A percentile compares a stretch with the other conserved stretches of the same genome.
Conservation (phyloP, 768 basidiomycete species). For the Leccinum incarnatum region DNA sequence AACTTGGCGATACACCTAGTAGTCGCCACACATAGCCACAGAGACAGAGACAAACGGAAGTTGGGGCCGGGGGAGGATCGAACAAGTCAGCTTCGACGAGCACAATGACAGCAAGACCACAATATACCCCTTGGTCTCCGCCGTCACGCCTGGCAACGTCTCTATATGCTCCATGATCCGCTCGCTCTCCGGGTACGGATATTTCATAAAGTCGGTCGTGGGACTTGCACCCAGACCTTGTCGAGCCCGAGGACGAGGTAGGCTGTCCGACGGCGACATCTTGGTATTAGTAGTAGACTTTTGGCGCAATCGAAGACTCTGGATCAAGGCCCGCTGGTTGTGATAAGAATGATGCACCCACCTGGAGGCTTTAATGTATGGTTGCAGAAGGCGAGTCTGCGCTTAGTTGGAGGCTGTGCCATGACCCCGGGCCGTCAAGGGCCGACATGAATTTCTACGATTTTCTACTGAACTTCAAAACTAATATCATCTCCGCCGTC, state of each 20-base stretch:
- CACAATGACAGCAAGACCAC: not conserved
- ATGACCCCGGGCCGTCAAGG: too few relatives aligned
- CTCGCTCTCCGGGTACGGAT: conserved; percentile 15
- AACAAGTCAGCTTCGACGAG: not conserved
- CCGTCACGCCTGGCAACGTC: conserved; percentile 7
- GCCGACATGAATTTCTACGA: too few relatives aligned
- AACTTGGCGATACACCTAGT: conserved; percentile 27
- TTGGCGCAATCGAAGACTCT: too few relatives aligned
- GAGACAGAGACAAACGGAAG: not conserved
- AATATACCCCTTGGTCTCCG: conserved; percentile 25
- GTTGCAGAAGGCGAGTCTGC: too few relatives aligned
- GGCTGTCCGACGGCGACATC: conserved; percentile 16
- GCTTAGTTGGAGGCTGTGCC: too few relatives aligned
- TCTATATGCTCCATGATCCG: conserved; percentile 11
- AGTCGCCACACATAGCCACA: not conserved
- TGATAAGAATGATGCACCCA: too few relatives aligned
- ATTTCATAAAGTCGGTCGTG: conserved; percentile 15
- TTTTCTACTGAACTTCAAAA: not conserved
- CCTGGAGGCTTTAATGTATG: too few relatives aligned
- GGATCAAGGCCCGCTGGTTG: too few relatives aligned
- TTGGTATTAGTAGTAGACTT: not conserved
- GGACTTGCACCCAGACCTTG: not conserved
- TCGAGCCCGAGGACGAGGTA: not conserved
- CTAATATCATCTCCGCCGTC: not conserved
- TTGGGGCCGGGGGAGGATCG: not conserved